Conservation (phyloP, 2,329 filamentous ascomycete genomes). For the Sporothrix dimorphospora region DNA sequence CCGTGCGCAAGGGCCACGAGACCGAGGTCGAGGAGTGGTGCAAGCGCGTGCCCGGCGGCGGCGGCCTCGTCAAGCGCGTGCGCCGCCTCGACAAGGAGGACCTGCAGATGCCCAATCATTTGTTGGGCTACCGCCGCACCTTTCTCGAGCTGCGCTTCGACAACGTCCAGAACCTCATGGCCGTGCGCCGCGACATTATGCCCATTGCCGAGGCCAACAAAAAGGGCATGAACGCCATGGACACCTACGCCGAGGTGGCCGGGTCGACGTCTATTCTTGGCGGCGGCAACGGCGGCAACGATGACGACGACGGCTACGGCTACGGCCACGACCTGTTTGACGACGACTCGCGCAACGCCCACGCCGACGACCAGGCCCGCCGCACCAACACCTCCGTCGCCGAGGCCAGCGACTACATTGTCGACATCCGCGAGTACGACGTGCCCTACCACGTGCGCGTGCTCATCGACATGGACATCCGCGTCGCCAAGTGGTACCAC, state of each 20-base stretch:
- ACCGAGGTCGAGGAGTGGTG: constrained; percentile 96
- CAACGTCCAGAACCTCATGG: constrained; percentile 84
- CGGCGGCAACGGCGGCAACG: constrained; percentile 50
- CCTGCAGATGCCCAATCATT: constrained; percentile 90
- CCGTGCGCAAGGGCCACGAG: constrained; percentile 84
- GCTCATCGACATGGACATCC: constrained; percentile 95
- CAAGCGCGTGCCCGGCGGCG: constrained; percentile 72
- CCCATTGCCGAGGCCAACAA: constrained; percentile 96
- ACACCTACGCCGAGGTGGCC: constrained; percentile 95
- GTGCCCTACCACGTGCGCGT: constrained; percentile 99
- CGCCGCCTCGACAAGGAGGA: constrained; percentile 88
- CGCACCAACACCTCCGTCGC: constrained; percentile 51
- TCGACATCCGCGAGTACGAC: constrained; percentile 98
- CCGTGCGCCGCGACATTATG: constrained; percentile 81
- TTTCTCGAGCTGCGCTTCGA: constrained; percentile 86
- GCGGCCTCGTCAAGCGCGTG: constrained; percentile 79
- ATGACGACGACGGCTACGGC: constrained; percentile 39
- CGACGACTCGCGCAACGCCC: constrained; percentile 77
- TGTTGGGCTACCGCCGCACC: constrained; percentile 85
- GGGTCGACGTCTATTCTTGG: constrained; percentile 68
- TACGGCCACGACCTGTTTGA: constrained; percentile 88
- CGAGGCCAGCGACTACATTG: constrained; percentile 94
- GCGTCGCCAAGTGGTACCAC: constrained; percentile 95
- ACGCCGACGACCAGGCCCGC: constrained; percentile 46
- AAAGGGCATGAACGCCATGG: constrained; percentile 94